Conservation (phyloP, 805 yeast genomes). For the Cyberlindnera americana region DNA sequence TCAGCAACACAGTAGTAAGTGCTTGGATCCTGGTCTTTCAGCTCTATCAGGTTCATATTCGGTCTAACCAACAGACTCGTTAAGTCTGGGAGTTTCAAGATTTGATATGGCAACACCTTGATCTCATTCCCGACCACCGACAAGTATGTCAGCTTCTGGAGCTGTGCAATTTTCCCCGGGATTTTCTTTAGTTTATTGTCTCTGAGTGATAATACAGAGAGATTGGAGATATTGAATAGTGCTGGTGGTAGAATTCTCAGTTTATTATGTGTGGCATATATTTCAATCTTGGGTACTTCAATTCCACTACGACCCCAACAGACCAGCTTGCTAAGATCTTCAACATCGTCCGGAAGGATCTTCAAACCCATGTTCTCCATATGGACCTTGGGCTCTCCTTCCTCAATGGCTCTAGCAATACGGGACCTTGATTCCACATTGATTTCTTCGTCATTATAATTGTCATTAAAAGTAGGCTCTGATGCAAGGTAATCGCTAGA, state of each 20-base stretch:
- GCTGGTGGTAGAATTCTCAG: slow-evolving; percentile 46
- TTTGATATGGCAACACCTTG: slow-evolving; percentile 49
- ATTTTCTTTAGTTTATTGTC: slow-evolving; percentile 44
- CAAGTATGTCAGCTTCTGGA: slow-evolving; percentile 43
- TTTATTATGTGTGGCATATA: slow-evolving; percentile 49
- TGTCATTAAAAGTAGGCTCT: slow-evolving; percentile 19
- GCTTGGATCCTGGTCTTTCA: slow-evolving; percentile 17
- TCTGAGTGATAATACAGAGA: slow-evolving; percentile 51
- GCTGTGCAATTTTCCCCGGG: slow-evolving; percentile 44
- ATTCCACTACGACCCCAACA: slow-evolving; percentile 35
- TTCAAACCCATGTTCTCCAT: slow-evolving; percentile 45
- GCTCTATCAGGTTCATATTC: slow-evolving; percentile 37
- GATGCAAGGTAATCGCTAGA: slow-evolving; percentile 22
- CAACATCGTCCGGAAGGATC: slow-evolving; percentile 54
- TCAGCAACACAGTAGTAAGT: slow-evolving; percentile 24
- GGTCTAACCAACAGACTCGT: slow-evolving; percentile 52
- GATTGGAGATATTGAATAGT: slow-evolving; percentile 45
- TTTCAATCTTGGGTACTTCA: slow-evolving; percentile 38
- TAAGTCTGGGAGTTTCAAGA: slow-evolving; percentile 42
- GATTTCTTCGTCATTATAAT: slow-evolving; percentile 16
- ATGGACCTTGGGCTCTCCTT: slow-evolving; percentile 39
- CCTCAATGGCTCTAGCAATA: slow-evolving; percentile 46
- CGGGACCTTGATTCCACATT: slow-evolving; percentile 34
- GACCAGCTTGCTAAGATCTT: slow-evolving; percentile 54
- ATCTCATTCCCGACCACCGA: slow-evolving; percentile 51